Base-by-base conservation (phyloP, 345 rosid species). In the Bruguiera parviflora region DNA sequence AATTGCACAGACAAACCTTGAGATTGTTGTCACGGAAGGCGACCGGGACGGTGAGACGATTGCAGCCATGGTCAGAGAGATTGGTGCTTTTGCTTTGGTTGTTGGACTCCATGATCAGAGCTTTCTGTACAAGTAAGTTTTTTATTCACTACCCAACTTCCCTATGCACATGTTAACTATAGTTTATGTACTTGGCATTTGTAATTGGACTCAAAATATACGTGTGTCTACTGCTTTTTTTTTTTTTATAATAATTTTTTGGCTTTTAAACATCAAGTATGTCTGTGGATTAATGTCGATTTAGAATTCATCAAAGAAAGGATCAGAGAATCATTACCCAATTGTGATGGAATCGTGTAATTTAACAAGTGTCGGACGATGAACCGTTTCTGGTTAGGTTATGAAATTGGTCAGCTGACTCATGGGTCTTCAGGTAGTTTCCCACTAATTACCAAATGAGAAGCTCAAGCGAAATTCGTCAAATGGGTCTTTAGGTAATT, bases 91-190 rank as follows among this genome's bases (percentile, higher is more conserved):
- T n/a, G 79, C 83, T 18, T 88, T 93, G 64, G 92, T 93, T 53
- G 86, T 89, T 56, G 98, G 98, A 33, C 96, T 94, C 75, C 98
- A 94, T 81, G 86, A 84, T 11, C 82, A 78, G 33, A 94, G 98
- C 84, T 94, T 94, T 74, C 90, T 94, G n/a, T 82, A 94, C 90
- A 91, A 66, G 98, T 88, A 75, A 81, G 86, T 69, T 69, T 4
- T 5, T 57, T 49, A 8, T 24, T 22, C 11, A 21, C 3, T 24
- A 22, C 10, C 24, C 6, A 56, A 3, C 28, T 56, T 27, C 18
- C 59, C 59, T 8, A 56, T 3, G 6, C 24, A 24, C 9, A 4
- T 56, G 27, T 25, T 24, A 21, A 21, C 59, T 3, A 27, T 56
- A 9, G 9, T 22, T 4, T 22, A 13, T 9, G 58, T 9, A 5